These are phyloP conservation scores for Torulaspora microellipsoides DNA, from an alignment of 805 yeast species.

Conservation along the genomic window DNA sequence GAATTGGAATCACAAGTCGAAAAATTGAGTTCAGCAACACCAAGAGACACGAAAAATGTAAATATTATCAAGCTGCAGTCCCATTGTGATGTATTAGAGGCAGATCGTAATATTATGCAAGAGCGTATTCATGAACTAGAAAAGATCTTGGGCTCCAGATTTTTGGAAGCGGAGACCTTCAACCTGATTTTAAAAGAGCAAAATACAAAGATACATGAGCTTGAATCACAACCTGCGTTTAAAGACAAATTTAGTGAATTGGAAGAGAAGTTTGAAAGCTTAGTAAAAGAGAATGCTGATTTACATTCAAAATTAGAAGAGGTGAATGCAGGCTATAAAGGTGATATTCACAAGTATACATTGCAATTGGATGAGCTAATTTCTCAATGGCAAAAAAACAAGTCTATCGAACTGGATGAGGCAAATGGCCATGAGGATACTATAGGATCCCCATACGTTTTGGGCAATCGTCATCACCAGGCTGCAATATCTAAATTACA, in stretches of 20 bases:
- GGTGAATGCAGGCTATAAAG: constrained; percentile 32
- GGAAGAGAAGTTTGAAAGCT: constrained; percentile 42
- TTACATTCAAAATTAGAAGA: constrained; percentile 38
- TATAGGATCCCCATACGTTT: constrained; percentile 7
- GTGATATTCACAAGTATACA: constrained; percentile 27
- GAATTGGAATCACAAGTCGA: constrained; percentile 41
- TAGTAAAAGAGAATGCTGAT: constrained; percentile 43
- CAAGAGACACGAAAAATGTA: constrained; percentile 28
- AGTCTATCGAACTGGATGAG: constrained; percentile 2
- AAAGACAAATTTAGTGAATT: constrained; percentile 46
- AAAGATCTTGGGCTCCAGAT: constrained; percentile 48
- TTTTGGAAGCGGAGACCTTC: constrained; percentile 48
- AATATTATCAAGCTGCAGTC: constrained; percentile 17
- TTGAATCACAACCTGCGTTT: constrained; percentile 42
- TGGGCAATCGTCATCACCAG: constrained; percentile 21
- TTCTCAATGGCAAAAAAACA: constrained; percentile 21
- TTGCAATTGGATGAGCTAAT: constrained; percentile 28
- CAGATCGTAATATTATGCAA: constrained; percentile 42
- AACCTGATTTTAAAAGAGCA: constrained; percentile 53
- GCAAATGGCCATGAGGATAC: constrained; percentile 14
- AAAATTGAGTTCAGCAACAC: constrained; percentile 21
- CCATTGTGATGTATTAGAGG: constrained; percentile 32
- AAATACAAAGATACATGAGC: constrained; percentile 42
- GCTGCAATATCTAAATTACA: constrained; percentile 43
- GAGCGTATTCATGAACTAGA: constrained; percentile 45